These are phyloP conservation scores for Chlamydomonas asymmetrica DNA, from an alignment of 139 green algal genomes.

Conservation along the genomic window DNA sequence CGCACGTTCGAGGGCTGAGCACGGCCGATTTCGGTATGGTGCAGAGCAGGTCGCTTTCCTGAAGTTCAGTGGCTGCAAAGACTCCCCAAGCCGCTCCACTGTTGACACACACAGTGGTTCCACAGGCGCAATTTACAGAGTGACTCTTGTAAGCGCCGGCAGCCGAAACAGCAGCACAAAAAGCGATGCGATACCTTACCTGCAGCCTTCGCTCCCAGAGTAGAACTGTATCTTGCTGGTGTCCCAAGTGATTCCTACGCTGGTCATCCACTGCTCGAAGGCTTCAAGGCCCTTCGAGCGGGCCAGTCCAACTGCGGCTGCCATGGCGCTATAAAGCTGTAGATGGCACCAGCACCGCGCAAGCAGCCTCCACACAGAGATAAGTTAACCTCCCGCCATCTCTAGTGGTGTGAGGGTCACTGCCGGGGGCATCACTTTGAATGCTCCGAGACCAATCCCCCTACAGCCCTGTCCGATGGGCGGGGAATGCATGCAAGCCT, in stretches of 20 bases:
- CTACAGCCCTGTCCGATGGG: too few relatives aligned
- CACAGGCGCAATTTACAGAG: neutral
- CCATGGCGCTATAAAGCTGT: too few relatives aligned
- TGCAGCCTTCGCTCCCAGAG: neutral
- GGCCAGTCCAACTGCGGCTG: too few relatives aligned
- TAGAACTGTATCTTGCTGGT: neutral
- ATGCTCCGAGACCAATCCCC: too few relatives aligned
- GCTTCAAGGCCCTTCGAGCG: too few relatives aligned
- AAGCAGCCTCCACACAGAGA: too few relatives aligned
- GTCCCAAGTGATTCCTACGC: conserved; percentile 8
- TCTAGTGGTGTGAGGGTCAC: too few relatives aligned
- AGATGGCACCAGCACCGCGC: too few relatives aligned
- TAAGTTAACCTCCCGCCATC: too few relatives aligned
- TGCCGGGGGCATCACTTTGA: too few relatives aligned
- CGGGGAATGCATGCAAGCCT: too few relatives aligned
- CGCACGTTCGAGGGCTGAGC: conserved; percentile 5
- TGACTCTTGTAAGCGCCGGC: neutral
- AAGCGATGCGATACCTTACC: neutral
- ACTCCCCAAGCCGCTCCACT: neutral
- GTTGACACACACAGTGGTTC: neutral
- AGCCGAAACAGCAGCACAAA: too few relatives aligned
- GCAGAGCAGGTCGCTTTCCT: neutral
- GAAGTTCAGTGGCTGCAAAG: neutral
- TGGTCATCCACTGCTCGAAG: conserved; percentile 12
- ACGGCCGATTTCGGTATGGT: conserved; percentile 8